Evolutionary conservation across 1,284 basidiomycete species (phyloP), one percentile per base, ranked within the genome.

Genomic region (Schizophyllum amplum): DNA sequence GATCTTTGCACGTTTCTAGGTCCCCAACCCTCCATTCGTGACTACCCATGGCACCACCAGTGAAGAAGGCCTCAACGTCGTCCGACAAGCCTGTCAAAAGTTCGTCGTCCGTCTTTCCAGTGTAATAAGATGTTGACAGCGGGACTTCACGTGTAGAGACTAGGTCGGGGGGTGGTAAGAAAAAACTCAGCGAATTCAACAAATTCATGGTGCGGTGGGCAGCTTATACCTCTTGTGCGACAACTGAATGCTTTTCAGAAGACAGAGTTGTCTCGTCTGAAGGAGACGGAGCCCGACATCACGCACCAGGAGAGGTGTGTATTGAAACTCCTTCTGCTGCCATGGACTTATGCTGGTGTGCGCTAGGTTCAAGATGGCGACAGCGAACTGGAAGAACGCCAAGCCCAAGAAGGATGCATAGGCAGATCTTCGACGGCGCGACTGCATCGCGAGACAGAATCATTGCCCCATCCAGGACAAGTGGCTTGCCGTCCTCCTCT

Each of bases 331-430:
- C 59, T 56, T 58, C 53, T 53, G 33, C 51, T 54, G 49, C 53
- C 53, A 57, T 47, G 48, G 47, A 49, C 47, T 42, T 52, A 52
- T 52, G 33, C 56, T 51, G 22, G 46, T 51, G 26, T 60, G 27
- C 49, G 52, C 51, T 57, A 90, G 87, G 67, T 90, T 90, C 74
- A 89, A 86, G 69, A 66, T 78, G 55, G 87, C 87, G 22, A 86
- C 87, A 2, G 65, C 80, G 50, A 90, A 89, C 71, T 90, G 87
- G 87, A 87, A 86, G 70, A 81, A 76, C 61, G 78, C 84, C 57
- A 84, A 83, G 67, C 83, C 85, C 67, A 86, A 85, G 67, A 42
- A 42, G 33, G 33, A 42, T 17, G 17, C 33, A 13, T 42, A 42
- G 33, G 33, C 33, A 17, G 7, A 17, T 17, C 33, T 17, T 13